Evolutionary conservation across 192 early-diverging fungal genomes (phyloP), one percentile per base, ranked within the genome.

Genomic region (Pilobolus umbonatus): DNA sequence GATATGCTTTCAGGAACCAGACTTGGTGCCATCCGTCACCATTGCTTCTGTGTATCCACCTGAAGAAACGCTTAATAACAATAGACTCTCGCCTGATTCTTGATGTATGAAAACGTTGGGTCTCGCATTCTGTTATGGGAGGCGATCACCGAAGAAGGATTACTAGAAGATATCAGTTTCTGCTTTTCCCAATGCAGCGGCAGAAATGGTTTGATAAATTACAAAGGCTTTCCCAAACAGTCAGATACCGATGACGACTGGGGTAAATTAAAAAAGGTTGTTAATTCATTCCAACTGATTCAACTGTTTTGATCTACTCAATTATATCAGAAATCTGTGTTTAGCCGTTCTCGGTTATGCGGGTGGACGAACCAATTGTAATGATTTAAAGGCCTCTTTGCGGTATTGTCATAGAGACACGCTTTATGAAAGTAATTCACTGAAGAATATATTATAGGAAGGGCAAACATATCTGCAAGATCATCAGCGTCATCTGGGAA

Each of bases 61-160:
- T n/a, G n/a, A n/a, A n/a, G n/a, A n/a, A n/a, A n/a, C n/a, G n/a
- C n/a, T n/a, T n/a, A n/a, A n/a, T n/a, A n/a, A n/a, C n/a, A n/a
- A n/a, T n/a, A n/a, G n/a, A n/a, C n/a, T n/a, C n/a, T n/a, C n/a
- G n/a, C n/a, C n/a, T n/a, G n/a, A n/a, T n/a, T n/a, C n/a, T n/a
- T n/a, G n/a, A n/a, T n/a, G n/a, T n/a, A 58, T 45, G 43, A 45
- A 58, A 58, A 44, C 22, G 43, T 22, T 46, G 56, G 46, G 32
- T 58, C 40, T 58, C 56, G 43, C 46, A 46, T 45, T 58, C 44
- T 29, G 42, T 45, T 58, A 26, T 58, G 44, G 56, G 14, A 58
- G 31, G 42, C 44, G 44, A 58, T 58, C 42, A 19, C 42, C 56
- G 46, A 57, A 45, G 42, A 57, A 43, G 44, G 55, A 43, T 44